Percentiles rank a stretch among this genome's conserved stretches.
Conservation (phyloP, 164 flowering plant species). For the Stephania cephalantha region DNA sequence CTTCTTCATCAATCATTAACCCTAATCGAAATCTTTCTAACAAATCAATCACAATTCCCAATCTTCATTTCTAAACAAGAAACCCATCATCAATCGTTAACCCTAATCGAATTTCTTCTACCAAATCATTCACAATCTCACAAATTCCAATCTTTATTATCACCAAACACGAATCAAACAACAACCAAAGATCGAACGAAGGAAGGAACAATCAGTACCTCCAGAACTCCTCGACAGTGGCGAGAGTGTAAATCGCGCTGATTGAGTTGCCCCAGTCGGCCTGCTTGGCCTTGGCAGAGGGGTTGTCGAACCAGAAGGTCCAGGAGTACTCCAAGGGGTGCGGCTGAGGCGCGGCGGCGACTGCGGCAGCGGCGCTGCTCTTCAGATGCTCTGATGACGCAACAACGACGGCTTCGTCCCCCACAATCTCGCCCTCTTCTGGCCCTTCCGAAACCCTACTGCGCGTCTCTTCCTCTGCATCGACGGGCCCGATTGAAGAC, state of each 20-base stretch:
- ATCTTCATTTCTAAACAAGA: too few species aligned
- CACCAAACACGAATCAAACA: not conserved
- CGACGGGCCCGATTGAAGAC: not conserved
- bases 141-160: too few species aligned
- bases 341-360: slow-evolving; percentile 16
- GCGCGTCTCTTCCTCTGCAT: not conserved
- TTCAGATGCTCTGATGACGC: not conserved
- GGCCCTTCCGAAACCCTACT: slow-evolving; percentile 22
- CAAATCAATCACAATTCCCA: too few species aligned
- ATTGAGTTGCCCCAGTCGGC: slow-evolving; percentile 74
- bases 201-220: slow-evolving; percentile 30
- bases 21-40: too few species aligned
- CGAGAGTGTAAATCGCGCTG: slow-evolving; percentile 67
- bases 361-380: not conserved
- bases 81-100: too few species aligned
- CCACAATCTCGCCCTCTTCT: slow-evolving; percentile 70
- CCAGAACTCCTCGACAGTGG: slow-evolving; percentile 86
- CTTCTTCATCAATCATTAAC: too few species aligned
- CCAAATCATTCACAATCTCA: too few species aligned
- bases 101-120: too few species aligned
- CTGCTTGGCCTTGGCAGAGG: slow-evolving; percentile 52
- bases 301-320: slow-evolving; percentile 95
- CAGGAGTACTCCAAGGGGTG: slow-evolving; percentile 73
- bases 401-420: slow-evolving; percentile 23
- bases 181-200: not conserved